phyloP scores from a whole-genome alignment of 805 yeast species.

The Kodamaea jinghongensis region DNA sequence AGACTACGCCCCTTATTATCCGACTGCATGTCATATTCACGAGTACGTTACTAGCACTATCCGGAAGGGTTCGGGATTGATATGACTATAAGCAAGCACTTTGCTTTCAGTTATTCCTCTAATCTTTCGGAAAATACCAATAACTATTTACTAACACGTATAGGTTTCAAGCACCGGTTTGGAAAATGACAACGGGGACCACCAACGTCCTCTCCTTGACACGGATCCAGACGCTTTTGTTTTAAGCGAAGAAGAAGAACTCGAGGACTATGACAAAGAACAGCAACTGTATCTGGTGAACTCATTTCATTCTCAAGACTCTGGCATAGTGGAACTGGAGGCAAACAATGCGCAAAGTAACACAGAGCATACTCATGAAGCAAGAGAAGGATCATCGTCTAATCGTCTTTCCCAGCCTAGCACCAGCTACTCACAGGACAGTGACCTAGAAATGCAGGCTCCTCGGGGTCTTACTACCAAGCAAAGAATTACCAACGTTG shows the following conservation, averaged over 20 bases:
- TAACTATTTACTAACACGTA: too few species aligned
- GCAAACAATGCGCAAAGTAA: not conserved
- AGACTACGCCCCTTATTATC: not conserved
- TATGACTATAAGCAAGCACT: too few species aligned
- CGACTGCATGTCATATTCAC: not conserved
- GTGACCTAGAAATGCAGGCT: constrained; percentile 32
- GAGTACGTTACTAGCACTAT: not conserved
- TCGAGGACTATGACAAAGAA: constrained; percentile 2
- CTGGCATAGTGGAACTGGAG: constrained; percentile 1
- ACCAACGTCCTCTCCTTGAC: too few species aligned
- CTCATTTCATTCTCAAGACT: constrained; percentile 1
- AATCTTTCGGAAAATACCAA: too few species aligned
- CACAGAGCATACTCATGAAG: constrained; percentile 15
- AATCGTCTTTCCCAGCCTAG: constrained; percentile 1
- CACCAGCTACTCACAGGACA: constrained; percentile 1
- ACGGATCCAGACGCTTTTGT: not conserved
- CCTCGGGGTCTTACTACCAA: constrained; percentile 22
- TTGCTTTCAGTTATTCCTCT: too few species aligned
- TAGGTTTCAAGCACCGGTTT: too few species aligned
- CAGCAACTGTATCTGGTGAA: constrained; percentile 5
- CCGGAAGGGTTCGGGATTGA: too few species aligned
- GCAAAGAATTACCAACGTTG: constrained; percentile 30
- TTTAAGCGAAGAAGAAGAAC: constrained; percentile 3
- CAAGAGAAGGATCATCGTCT: constrained; percentile 20
- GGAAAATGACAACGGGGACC: too few species aligned